Evolutionary conservation across 495 filamentous ascomycete species (phyloP).

Genomic region (Penicillium ucsense): DNA sequence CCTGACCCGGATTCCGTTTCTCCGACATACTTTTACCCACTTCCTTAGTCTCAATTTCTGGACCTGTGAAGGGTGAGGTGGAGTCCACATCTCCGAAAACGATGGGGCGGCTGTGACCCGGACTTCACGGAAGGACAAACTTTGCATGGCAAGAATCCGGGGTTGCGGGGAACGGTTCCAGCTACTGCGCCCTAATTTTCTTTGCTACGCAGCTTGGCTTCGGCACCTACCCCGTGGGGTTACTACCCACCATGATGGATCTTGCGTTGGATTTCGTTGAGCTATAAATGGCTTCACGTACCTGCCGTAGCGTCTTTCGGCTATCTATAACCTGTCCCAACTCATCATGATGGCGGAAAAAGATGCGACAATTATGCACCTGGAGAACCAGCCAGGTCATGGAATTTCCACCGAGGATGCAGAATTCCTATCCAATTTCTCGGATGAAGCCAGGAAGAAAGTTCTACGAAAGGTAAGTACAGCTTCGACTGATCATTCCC

Average conservation of each 20-base stretch:
- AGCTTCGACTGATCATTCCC: not conserved
- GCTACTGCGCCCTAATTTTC: not conserved
- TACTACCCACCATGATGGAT: not conserved
- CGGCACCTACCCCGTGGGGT: not conserved
- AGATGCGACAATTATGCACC: not conserved
- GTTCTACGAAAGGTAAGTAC: slow-evolving; percentile 6
- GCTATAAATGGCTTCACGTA: too few relatives aligned
- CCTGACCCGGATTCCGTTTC: slow-evolving; percentile 4
- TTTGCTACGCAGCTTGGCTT: not conserved
- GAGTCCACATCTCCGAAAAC: not conserved
- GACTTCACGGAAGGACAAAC: not conserved
- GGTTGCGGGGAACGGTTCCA: not conserved
- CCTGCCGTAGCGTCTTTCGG: too few relatives aligned
- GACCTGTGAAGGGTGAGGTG: not conserved
- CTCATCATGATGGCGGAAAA: not conserved
- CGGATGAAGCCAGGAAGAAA: slow-evolving; percentile 4
- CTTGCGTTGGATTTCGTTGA: too few relatives aligned
- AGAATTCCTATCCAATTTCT: slow-evolving; percentile 5
- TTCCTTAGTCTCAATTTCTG: not conserved
- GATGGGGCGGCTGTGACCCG: not conserved
- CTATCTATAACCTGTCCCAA: too few relatives aligned
- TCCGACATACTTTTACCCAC: not conserved
- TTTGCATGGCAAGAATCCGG: not conserved
- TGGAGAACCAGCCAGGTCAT: not conserved
- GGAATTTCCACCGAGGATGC: slow-evolving; percentile 6